Evolutionary conservation across 1,284 basidiomycete genomes (phyloP).

Genomic region (Microbotryum violaceum): DNA sequence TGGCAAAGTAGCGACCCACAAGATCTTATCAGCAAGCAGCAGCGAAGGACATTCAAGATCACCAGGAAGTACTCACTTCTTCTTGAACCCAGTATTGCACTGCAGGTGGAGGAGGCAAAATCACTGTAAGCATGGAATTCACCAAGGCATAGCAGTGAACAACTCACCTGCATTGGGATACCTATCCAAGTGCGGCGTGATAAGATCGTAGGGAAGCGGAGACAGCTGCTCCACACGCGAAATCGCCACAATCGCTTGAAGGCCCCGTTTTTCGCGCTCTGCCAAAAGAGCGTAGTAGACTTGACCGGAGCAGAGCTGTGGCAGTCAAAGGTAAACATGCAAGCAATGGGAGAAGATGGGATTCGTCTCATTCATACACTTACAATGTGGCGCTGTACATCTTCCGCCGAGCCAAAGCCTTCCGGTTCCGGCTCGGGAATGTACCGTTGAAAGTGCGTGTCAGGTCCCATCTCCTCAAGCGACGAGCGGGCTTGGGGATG

Average conservation of each 20-base stretch:
- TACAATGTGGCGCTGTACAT: slow-evolving; percentile 85
- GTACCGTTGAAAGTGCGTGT: slow-evolving; percentile 88
- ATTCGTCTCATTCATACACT: background rate
- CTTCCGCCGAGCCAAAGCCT: slow-evolving; percentile 66
- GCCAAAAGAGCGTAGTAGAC: slow-evolving; percentile 84
- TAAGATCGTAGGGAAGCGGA: slow-evolving; percentile 83
- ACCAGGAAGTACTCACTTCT: background rate
- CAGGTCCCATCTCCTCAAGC: slow-evolving; percentile 78
- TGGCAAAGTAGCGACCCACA: background rate
- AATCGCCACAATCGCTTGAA: slow-evolving; percentile 80
- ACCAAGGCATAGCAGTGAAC: slow-evolving; percentile 32
- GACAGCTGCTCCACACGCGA: slow-evolving; percentile 89
- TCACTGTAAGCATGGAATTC: slow-evolving; percentile 62
- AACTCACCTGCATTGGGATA: slow-evolving; percentile 63
- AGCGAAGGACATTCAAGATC: background rate
- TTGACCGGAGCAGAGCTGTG: slow-evolving; percentile 55
- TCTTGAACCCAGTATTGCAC: slow-evolving; percentile 32
- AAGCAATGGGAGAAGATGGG: background rate
- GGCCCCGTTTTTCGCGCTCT: slow-evolving; percentile 78
- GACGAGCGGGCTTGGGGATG: slow-evolving; percentile 84
- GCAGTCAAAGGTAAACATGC: slow-evolving; percentile 27
- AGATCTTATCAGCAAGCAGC: background rate
- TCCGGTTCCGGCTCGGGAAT: slow-evolving; percentile 72
- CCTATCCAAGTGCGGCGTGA: slow-evolving; percentile 62
- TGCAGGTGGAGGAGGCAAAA: background rate